Evolutionary conservation across 2,329 filamentous ascomycete species (phyloP), one percentile per base, ranked within the genome.

Genomic region (Ophiostoma tasmaniense): DNA sequence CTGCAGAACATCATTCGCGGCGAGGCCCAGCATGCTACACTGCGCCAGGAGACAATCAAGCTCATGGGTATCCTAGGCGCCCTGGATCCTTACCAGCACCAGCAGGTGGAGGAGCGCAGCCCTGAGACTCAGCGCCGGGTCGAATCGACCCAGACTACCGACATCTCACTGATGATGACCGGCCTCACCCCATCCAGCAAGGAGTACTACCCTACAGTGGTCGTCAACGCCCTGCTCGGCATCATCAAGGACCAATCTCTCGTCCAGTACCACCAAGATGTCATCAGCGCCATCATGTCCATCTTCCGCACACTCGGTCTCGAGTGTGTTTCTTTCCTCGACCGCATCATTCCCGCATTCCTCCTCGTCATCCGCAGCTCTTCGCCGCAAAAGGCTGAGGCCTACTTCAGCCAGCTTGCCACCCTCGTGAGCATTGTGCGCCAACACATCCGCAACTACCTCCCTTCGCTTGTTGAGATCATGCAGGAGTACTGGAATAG

Each of bases 251-350:
- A 99, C 74, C 88, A 89, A 33, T 98, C 95, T 0, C 83, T 99
- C 4, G 87, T 90, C 14, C 91, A 96, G 75, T 94, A 97, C 74
- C 96, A 99, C 75, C 94, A 93, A 3, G 88, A 90, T 13, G 94
- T 98, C 17, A 95, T 99, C 67, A 95, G 98, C 77, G 95, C 95
- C 5, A 96, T 99, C 74, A 98, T 99, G 89, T 97, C 92, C 74
- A 99, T 99, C 70, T 99, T 99, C 80, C 91, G 95, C 74, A 99
- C 96, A 0, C 85, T 99, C 71, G 95, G 95, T 1, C 81, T 99
- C 74, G 97, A 98, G 77, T 99, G 95, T 77, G 94, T 99, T 10
- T 91, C 92, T 0, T 99, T 98, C 78, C 86, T 99, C 1, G 90
- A 91, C 71, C 90, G 95, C 71, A 97, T 99, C 71, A 91, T 99